Base-by-base conservation (phyloP, 371 early-diverging fungal genomes). In the Rhizopus microsporus region DNA sequence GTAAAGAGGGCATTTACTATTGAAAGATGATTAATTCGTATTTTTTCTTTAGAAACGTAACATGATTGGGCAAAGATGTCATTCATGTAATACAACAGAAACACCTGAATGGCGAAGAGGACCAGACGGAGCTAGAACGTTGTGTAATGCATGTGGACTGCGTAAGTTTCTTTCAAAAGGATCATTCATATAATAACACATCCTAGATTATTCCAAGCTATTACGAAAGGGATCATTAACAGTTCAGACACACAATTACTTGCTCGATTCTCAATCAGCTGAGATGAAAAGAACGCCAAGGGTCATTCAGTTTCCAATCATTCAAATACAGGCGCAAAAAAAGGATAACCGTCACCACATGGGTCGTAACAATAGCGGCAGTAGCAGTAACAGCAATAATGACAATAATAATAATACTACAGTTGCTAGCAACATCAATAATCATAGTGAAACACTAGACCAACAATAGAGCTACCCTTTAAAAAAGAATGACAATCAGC, bases 61-160 rank as follows among this genome's bases (percentile, higher is more conserved):
- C 48, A 68, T 63, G 59, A 47, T 65, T 33, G 72, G 74, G 10
- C 79, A 79, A 43, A 64, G 69, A 42, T 85, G 85, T 38, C 82
- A 83, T 42, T 82, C 85, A 33, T 88, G 88, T 56, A 72, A 74
- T 57, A 77, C 81, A 33, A 74, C 81, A 9, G 78, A 82, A 29
- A 88, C 88, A 35, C 86, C 88, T 6, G 85, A 83, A 62, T 88
- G 88, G 88, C 74, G 88, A 37, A 77, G 88, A 48, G 88, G 88
- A 5, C 88, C 87, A 5, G 80, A 83, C 59, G 88, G 88, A 3
- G 84, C 87, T 5, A 66, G 82, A 57, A 86, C 86, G 0, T 63
- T 88, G 1, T 88, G 88, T 52, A 88, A 88, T 65, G 84, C 86
- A 5, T 88, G 88, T 61, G 88, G 88, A 9, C 58, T 85, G 53